These are phyloP conservation scores for Lycium barbarum DNA, from an alignment of 257 asterid genomes.

Conservation along the genomic window DNA sequence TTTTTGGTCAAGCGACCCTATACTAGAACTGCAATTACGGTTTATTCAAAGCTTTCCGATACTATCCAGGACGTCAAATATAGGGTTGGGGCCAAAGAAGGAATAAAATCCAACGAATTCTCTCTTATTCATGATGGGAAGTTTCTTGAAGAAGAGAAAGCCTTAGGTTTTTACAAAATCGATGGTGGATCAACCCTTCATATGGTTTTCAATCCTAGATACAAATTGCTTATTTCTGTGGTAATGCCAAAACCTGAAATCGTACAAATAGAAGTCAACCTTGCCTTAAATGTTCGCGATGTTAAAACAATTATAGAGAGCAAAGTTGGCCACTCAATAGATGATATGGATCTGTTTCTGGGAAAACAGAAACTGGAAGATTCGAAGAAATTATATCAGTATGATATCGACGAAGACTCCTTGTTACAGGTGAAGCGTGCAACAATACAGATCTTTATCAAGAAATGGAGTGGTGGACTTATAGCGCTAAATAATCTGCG, in stretches of 20 bases:
- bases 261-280: conserved; percentile 25
- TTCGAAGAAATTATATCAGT: conserved; percentile 25
- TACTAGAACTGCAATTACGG: conserved; percentile 8
- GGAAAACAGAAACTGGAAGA: conserved; percentile 28
- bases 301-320: conserved; percentile 40
- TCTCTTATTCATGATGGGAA: conserved; percentile 35
- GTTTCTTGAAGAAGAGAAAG: conserved; percentile 34
- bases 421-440: not conserved
- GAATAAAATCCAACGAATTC: conserved; percentile 15
- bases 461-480: not conserved
- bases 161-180: conserved; percentile 31
- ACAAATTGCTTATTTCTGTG: conserved; percentile 27
- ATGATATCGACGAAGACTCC: not conserved
- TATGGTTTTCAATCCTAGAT: conserved; percentile 23
- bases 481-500: conserved; percentile 8
- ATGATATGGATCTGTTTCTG: conserved; percentile 20
- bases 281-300: conserved; percentile 28
- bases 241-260: conserved; percentile 32
- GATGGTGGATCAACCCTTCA: conserved; percentile 34
- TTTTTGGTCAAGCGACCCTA: conserved; percentile 28
- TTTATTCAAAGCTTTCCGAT: conserved; percentile 30
- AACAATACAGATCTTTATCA: not conserved
- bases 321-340: conserved; percentile 21
- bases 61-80: conserved; percentile 35
- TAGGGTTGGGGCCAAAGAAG: conserved; percentile 24